Base-by-base conservation (phyloP, 1,284 basidiomycete genomes). In the Ganoderma meredithae region DNA sequence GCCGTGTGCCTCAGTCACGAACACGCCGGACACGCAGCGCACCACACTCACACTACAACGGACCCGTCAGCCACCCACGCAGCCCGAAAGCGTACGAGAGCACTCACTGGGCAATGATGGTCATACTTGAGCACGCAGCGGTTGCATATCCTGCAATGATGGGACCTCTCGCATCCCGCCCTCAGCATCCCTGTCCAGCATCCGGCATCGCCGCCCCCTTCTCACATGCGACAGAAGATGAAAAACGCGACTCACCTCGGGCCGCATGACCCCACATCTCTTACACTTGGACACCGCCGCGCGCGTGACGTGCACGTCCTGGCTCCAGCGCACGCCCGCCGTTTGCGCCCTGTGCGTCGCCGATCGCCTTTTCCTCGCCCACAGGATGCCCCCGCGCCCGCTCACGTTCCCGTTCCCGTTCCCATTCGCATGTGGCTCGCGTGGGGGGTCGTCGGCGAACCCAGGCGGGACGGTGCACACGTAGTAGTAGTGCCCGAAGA, bases 111-210 rank as follows among this genome's bases (percentile, higher is more conserved):
- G 81, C 95, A 96, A 80, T 98, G 96, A 77, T 98, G 96, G 76
- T 98, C 96, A 81, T 94, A 99, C 78, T 98, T 96, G 62, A 99
- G 81, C 27, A 98, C 88, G 79, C 98, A 99, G 63, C 87, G 88
- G 72, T 95, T 94, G 80, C 97, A 99, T 72, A 98, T 91, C 12
- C 92, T 87, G 81, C 97, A 99, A 80, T 99, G 98, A 79, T 99
- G 97, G 2, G 97, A 86, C 78, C 98, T 91, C 91, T 98, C 71
- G 63, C 65, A 65, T 19, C 53, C 61, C 56, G 17, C 36, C 64
- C 65, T 72, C 83, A 70, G 73, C 65, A 64, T 52, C 33, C 13
- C 13, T 22, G 43, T n/a, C n/a, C n/a, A n/a, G n/a, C n/a, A n/a
- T n/a, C n/a, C n/a, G n/a, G n/a, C n/a, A n/a, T n/a, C n/a, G n/a